These are phyloP conservation scores for Candida sp. DNA, from an alignment of 1,139 yeast species.

Conservation along the genomic window DNA sequence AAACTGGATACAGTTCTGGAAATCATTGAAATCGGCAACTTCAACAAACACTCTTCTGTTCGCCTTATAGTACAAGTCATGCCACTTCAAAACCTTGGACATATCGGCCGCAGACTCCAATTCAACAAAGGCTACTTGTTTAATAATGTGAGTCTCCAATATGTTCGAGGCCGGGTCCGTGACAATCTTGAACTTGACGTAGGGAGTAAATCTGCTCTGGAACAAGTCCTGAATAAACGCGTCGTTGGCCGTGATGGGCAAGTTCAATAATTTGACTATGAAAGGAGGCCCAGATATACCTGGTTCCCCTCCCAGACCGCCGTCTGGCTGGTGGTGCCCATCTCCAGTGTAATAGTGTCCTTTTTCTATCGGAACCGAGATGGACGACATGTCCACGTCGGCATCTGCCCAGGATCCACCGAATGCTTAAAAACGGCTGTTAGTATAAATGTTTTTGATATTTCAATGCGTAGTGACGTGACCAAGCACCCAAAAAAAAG, in stretches of 20 bases:
- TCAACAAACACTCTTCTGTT: conserved; percentile 47
- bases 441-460: conserved; percentile 1
- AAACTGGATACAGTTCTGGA: conserved; percentile 47
- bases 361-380: conserved; percentile 57
- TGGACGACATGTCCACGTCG: conserved; percentile 70
- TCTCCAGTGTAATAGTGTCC: conserved; percentile 20
- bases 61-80: conserved; percentile 44
- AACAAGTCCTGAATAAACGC: conserved; percentile 47
- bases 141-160: conserved; percentile 42
- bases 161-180: conserved; percentile 47
- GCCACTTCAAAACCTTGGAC: conserved; percentile 50
- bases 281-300: conserved; percentile 54
- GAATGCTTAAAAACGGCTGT: conserved; percentile 25
- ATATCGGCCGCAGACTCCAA: conserved; percentile 49
- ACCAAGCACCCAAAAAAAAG: neutral
- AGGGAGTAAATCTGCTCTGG: conserved; percentile 44
- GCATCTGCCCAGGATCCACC: conserved; percentile 83
- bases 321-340: conserved; percentile 9
- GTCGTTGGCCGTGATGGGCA: conserved; percentile 48
- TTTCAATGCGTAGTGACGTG: neutral
- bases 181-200: conserved; percentile 44
- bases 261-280: conserved; percentile 55
- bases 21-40: conserved; percentile 53
- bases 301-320: conserved; percentile 12
- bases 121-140: conserved; percentile 69